These are phyloP conservation scores for Boechera retrofracta DNA, from an alignment of 345 rosid species.

Conservation along the genomic window DNA sequence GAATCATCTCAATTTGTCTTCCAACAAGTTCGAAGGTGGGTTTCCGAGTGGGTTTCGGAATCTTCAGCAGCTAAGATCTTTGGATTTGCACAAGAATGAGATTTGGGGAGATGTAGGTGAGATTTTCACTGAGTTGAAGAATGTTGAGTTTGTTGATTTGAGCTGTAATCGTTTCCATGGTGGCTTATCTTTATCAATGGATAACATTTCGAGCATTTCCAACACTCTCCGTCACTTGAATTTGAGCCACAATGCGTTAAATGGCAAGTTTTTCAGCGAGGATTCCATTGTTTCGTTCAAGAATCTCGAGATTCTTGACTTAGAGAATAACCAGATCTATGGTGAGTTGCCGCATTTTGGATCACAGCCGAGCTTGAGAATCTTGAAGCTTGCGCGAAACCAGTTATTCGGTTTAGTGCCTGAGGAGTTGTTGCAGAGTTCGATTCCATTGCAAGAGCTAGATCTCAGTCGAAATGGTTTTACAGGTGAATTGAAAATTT, in stretches of 20 bases:
- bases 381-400: constrained; percentile 70
- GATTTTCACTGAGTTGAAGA: constrained; percentile 63
- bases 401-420: constrained; percentile 68
- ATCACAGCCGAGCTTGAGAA: constrained; percentile 56
- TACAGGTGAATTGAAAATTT: constrained; percentile 57
- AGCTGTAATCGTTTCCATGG: constrained; percentile 73
- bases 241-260: constrained; percentile 67
- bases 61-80: constrained; percentile 72
- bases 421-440: constrained; percentile 61
- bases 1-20: constrained; percentile 71
- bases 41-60: constrained; percentile 70
- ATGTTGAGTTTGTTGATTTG: constrained; percentile 83
- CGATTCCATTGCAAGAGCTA: constrained; percentile 63
- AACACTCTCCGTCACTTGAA: constrained; percentile 70
- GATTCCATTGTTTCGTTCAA: constrained; percentile 66
- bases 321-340: constrained; percentile 56
- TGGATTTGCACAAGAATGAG: constrained; percentile 71
- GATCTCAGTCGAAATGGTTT: constrained; percentile 93
- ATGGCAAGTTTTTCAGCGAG: constrained; percentile 56
- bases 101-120: constrained; percentile 64
- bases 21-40: constrained; percentile 70
- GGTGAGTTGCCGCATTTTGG: constrained; percentile 74
- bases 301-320: constrained; percentile 73
- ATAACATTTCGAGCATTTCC: constrained; percentile 71
- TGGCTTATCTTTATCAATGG: constrained; percentile 48